Evolutionary conservation across 2,329 filamentous ascomycete genomes (phyloP).

Genomic region (Cordyceps cicadae): DNA sequence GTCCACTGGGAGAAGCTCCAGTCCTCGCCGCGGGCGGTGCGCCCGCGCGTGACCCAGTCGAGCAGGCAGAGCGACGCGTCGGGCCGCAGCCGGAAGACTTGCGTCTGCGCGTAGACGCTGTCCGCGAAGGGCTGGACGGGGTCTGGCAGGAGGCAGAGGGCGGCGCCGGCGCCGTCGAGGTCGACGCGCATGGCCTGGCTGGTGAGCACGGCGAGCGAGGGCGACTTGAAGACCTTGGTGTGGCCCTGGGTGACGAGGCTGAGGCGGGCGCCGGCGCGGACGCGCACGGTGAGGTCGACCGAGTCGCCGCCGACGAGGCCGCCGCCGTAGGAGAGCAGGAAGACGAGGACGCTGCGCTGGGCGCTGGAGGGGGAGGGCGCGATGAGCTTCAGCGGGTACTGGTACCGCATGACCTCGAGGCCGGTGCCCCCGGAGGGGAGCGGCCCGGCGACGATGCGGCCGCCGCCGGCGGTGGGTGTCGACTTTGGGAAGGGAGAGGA

Average conservation of each 20-base stretch:
- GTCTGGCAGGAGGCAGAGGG: constrained; percentile 69
- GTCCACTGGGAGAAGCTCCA: constrained; percentile 78
- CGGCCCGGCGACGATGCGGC: constrained; percentile 63
- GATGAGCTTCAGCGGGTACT: constrained; percentile 92
- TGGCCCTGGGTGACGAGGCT: constrained; percentile 66
- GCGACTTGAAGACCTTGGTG: constrained; percentile 90
- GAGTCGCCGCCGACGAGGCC: constrained; percentile 83
- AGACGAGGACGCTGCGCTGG: constrained; percentile 67
- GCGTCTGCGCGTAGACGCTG: constrained; percentile 76
- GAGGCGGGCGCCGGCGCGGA: constrained; percentile 58
- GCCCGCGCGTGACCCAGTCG: constrained; percentile 91
- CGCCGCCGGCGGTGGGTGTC: constrained; percentile 66
- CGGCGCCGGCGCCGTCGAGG: constrained; percentile 39
- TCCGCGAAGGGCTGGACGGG: constrained; percentile 84
- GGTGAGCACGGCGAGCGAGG: constrained; percentile 45
- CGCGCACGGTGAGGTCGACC: constrained; percentile 62
- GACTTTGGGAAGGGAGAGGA: constrained; percentile 76
- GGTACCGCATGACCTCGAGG: constrained; percentile 70
- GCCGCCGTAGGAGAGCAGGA: constrained; percentile 88
- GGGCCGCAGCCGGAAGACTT: constrained; percentile 60
- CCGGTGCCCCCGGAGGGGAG: constrained; percentile 64
- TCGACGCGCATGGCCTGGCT: constrained; percentile 47
- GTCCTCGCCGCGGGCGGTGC: constrained; percentile 74
- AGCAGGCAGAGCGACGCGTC: constrained; percentile 65
- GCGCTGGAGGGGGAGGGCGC: constrained; percentile 61